Conservation (phyloP, 768 basidiomycete species). For the Dendrothele bispora region DNA sequence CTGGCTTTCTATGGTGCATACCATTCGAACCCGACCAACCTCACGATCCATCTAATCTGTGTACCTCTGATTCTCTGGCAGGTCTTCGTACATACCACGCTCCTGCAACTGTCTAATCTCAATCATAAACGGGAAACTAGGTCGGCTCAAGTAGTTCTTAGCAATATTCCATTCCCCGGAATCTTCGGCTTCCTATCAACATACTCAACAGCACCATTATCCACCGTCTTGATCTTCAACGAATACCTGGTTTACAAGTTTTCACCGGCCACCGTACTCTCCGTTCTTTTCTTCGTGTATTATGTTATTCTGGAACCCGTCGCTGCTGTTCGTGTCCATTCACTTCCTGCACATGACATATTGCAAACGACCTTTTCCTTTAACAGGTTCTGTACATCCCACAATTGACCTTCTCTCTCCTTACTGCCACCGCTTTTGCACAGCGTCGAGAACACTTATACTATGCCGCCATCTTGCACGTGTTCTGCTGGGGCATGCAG, state of each 20-base stretch:
- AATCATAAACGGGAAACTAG: no score
- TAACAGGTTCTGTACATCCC: conserved; percentile 82
- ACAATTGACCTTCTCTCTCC: conserved; percentile 58
- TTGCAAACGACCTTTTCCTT: conserved; percentile 5
- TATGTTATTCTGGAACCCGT: conserved; percentile 80
- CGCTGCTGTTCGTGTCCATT: conserved; percentile 75
- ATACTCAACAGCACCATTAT: no score
- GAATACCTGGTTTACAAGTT: conserved; percentile 68
- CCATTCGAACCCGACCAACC: conserved; percentile 80
- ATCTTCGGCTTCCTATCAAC: conserved; percentile 52
- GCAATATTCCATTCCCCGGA: conserved; percentile 50
- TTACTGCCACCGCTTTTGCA: conserved; percentile 72
- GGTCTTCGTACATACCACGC: conserved; percentile 13
- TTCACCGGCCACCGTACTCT: conserved; percentile 62
- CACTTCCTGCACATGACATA: neutral
- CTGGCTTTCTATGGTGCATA: conserved; percentile 94
- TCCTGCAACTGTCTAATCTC: conserved; percentile 1
- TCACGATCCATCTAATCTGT: conserved; percentile 81
- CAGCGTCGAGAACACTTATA: conserved; percentile 47
- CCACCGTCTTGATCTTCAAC: conserved; percentile 51
- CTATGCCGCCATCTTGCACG: conserved; percentile 57
- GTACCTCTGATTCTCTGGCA: conserved; percentile 86
- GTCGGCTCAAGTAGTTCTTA: conserved; percentile 57
- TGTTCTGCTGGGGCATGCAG: conserved; percentile 81
- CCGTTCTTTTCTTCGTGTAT: conserved; percentile 63